Percentiles rank a stretch among this genome's conserved stretches.
phyloP scores from a whole-genome alignment of 768 basidiomycete genomes.

The Leccinum imitatum region DNA sequence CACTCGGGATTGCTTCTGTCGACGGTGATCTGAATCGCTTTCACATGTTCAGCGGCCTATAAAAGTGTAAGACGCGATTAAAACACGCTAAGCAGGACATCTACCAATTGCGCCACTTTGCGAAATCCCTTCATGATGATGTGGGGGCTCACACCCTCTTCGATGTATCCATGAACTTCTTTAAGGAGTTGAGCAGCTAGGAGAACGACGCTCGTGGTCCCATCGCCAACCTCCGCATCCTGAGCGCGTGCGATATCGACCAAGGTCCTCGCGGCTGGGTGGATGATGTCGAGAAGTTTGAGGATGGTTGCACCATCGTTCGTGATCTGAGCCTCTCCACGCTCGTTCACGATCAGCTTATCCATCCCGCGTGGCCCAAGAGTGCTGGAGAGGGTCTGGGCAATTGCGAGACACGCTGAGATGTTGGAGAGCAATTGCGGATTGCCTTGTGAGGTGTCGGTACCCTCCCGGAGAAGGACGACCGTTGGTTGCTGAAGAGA shows the following conservation, averaged over 20 bases:
- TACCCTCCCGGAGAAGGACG: conserved; percentile 93
- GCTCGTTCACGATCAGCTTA: conserved; percentile 90
- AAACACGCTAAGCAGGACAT: conserved; percentile 11
- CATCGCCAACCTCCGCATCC: conserved; percentile 98
- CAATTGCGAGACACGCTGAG: conserved; percentile 90
- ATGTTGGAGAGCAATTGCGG: conserved; percentile 94
- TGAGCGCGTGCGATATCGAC: conserved; percentile 98
- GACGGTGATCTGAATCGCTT: conserved; percentile 85
- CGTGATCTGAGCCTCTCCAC: conserved; percentile 97
- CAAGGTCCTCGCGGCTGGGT: conserved; percentile 96
- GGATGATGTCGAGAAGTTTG: conserved; percentile 95
- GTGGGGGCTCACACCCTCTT: conserved; percentile 96
- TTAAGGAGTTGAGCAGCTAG: conserved; percentile 93
- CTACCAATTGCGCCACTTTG: conserved; percentile 82
- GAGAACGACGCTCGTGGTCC: conserved; percentile 94
- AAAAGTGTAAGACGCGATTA: conserved; percentile 9
- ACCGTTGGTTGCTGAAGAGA: conserved; percentile 88
- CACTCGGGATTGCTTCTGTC: conserved; percentile 91
- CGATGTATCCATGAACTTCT: conserved; percentile 86
- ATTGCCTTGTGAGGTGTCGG: conserved; percentile 93
- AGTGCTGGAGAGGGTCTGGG: conserved; percentile 89
- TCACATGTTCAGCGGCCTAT: conserved; percentile 83
- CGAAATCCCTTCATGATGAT: conserved; percentile 97
- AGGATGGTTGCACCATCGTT: conserved; percentile 99
- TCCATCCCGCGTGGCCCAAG: conserved; percentile 99